Evolutionary conservation across 2,329 filamentous ascomycete genomes (phyloP), one percentile per base, ranked within the genome.

Genomic region (Metarhizium sp.): DNA sequence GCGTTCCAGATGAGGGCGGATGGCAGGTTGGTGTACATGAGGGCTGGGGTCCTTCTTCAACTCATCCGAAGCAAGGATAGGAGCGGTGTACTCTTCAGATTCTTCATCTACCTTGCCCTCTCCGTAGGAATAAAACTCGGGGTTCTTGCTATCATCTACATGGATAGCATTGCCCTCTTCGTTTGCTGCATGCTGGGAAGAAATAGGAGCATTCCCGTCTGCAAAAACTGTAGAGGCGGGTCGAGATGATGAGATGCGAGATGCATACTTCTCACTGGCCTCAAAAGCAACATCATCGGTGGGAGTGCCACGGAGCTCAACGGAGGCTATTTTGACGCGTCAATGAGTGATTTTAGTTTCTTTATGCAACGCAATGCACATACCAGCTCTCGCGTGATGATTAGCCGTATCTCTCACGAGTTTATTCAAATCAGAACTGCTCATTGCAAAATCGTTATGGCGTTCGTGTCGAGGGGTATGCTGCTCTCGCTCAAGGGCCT

Each of bases 261-360:
- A 87, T 16, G 85, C 79, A 66, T 91, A 95, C 66, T 95, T 86
- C 60, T 96, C 91, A 11, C 84, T 86, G 13, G 91, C 92, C 59
- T 90, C 82, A 73, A 92, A 96, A 20, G 89, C 94, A 63, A 95
- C 84, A 67, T 97, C 88, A 64, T 97, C 92, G 62, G 88, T 90
- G 2, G 94, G 94, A 4, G 91, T 94, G 55, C 88, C 84, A 51
- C 81, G 72, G 55, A 83, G 78, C 52, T 80, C 80, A 52, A 78
- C 74, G 46, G 81, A 82, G 59, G 84, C 89, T 94, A 66, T 55
- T 42, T 40, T 6, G 5, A 30, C 20, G 14, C 34, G 60, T 61
- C 51, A 57, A 66, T 71, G 48, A 34, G 8, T 16, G 32, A n/a
- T 6, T 48, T 48, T 63, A 67, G 62, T n/a, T 52, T 11, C 18